phyloP scores from a whole-genome alignment of 2,329 filamentous ascomycete species.

The Acrocalymma vagum region DNA sequence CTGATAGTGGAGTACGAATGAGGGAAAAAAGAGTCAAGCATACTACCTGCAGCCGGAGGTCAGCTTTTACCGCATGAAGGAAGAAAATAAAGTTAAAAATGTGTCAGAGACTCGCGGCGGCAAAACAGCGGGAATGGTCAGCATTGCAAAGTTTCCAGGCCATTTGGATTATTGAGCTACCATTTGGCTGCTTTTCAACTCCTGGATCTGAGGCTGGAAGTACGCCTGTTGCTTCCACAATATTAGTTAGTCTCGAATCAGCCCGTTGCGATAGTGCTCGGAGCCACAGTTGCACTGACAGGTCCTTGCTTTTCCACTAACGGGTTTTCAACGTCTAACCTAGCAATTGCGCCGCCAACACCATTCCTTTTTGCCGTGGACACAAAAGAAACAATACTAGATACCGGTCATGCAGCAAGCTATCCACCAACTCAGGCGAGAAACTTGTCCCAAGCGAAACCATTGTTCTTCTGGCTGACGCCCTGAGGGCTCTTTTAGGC shows the following conservation, averaged over 20 bases:
- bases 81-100: no score
- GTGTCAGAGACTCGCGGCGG: no score
- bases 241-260: no score
- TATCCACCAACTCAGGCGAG: constrained; percentile 28
- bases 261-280: constrained; percentile 15
- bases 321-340: constrained; percentile 19
- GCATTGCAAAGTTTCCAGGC: constrained; percentile 31
- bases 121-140: constrained; percentile 11
- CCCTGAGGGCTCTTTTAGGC: constrained; percentile 32
- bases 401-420: constrained; percentile 15
- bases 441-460: constrained; percentile 27
- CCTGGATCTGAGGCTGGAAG: no score
- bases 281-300: constrained; percentile 20
- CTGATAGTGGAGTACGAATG: no score
- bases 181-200: constrained; percentile 1
- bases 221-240: no score
- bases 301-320: constrained; percentile 26
- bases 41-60: no score
- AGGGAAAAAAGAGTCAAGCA: no score
- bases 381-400: constrained; percentile 22
- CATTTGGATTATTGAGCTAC: constrained; percentile 5
- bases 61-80: no score
- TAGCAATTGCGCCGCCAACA: constrained; percentile 23
- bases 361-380: constrained; percentile 23
- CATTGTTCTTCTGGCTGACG: constrained; percentile 27